These are phyloP conservation scores for Cystobasidiopsis lactophilus DNA, from an alignment of 768 basidiomycete genomes.

Conservation along the genomic window DNA sequence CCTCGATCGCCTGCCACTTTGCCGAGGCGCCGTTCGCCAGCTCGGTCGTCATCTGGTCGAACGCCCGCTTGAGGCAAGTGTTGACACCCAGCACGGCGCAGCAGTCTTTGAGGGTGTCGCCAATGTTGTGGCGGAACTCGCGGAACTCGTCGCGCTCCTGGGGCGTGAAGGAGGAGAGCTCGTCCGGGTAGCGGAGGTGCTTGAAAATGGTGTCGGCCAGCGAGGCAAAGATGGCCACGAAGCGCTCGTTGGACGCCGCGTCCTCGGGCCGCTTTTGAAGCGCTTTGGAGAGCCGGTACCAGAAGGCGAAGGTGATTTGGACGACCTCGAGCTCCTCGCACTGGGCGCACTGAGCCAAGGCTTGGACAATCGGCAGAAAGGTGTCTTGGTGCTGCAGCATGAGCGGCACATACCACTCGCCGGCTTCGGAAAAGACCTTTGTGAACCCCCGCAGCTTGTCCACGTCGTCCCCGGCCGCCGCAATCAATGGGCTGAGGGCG, in stretches of 20 bases:
- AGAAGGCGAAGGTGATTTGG: slow-evolving; percentile 92
- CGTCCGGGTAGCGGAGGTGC: slow-evolving; percentile 76
- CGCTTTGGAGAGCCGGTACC: slow-evolving; percentile 85
- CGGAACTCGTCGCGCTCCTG: slow-evolving; percentile 89
- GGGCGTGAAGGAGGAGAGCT: slow-evolving; percentile 37
- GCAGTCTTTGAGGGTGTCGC: slow-evolving; percentile 95
- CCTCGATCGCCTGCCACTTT: slow-evolving; percentile 93
- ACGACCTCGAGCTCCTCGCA: slow-evolving; percentile 88
- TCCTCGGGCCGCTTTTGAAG: slow-evolving; percentile 48
- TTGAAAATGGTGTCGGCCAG: slow-evolving; percentile 68
- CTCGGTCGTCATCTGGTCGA: slow-evolving; percentile 54
- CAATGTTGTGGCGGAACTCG: slow-evolving; percentile 90
- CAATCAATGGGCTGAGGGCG: slow-evolving; percentile 41
- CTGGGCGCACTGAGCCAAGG: slow-evolving; percentile 77
- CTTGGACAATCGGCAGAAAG: slow-evolving; percentile 86
- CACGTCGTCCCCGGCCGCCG: slow-evolving; percentile 42
- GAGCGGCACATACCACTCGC: slow-evolving; percentile 78
- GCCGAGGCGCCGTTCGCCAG: slow-evolving; percentile 34
- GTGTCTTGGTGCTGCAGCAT: slow-evolving; percentile 73
- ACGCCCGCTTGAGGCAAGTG: slow-evolving; percentile 54
- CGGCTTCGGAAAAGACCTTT: slow-evolving; percentile 86
- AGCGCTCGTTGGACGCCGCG: slow-evolving; percentile 31
- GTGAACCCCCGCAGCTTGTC: slow-evolving; percentile 77
- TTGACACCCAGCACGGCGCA: slow-evolving; percentile 80
- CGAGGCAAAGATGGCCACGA: slow-evolving; percentile 57